Base-by-base conservation (phyloP, 495 filamentous ascomycete species). In the Xeromyces bisporus region DNA sequence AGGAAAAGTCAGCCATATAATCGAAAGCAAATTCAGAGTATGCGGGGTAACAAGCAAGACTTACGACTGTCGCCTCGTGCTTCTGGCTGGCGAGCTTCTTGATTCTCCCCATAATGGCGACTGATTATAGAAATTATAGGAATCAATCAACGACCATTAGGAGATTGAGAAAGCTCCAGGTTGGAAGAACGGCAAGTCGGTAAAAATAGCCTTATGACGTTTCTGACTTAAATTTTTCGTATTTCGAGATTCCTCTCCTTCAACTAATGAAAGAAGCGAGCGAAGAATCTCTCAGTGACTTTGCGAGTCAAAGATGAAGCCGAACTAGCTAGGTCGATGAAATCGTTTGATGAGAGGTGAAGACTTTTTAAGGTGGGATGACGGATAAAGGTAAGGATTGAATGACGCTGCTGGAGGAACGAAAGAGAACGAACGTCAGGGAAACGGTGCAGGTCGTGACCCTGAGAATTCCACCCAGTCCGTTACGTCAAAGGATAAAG, bases 41-140 rank as follows among this genome's bases (percentile, higher is more conserved):
- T 18, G 35, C 18, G 29, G 34, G 34, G 40, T 33, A 33, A 16
- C 34, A 25, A 29, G 33, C 33, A 26, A 37, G 38, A 62, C 78
- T 66, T 73, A 93, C 86, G 61, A 92, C 56, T 43, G 85, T 93
- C 54, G 86, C 85, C 66, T 79, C 77, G 62, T 97, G 89, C 56
- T 89, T 87, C 43, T 76, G 62, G 49, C 80, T 80, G 49, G 87
- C 86, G 43, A 75, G 66, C 72, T 96, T 97, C 58, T 82, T 87
- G 57, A 97, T 97, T 74, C 77, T 86, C 69, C 83, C 87, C 84
- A 93, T 93, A 43, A 45, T 64, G 47, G 40, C 44, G 43, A 38
- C 47, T 37, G 23, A 33, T 33, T 18, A 43, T 33, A 48, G 49
- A 51, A 54, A n/a, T n/a, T n/a, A n/a, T n/a, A n/a, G n/a, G n/a